Base-by-base conservation (phyloP, 805 yeast genomes). In the Cyberlindnera saturnus region DNA sequence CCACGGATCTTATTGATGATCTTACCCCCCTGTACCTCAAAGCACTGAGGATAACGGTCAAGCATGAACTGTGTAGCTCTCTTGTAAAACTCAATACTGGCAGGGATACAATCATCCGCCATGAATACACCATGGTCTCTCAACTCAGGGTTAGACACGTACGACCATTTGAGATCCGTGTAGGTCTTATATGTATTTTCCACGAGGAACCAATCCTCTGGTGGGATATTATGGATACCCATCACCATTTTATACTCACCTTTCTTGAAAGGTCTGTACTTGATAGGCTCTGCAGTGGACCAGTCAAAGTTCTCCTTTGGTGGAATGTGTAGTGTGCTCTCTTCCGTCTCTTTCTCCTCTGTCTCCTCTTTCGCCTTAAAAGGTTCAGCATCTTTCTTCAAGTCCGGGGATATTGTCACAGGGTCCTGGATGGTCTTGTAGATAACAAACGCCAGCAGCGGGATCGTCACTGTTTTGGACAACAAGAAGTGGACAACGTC, bases 191-290 rank as follows among this genome's bases (percentile, higher is more conserved):
- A 84, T 0, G 83, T 75, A 36, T 79, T 63, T 45, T 86, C 93
- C 4, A 86, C 59, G 29, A 77, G 62, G 19, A 86, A 64, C 75
- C 82, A 75, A 33, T 82, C 81, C 34, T 72, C 69, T 2, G 79
- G 59, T 31, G 67, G 61, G 34, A 70, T 54, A 55, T 71, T 66
- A 46, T 70, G 65, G 40, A 82, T 69, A 1, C 82, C 84, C 82
- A 84, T 75, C 3, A 82, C 81, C 61, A 83, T 62, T 47, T 71
- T 73, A 52, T 81, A 79, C 38, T 66, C 74, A 14, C 77, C 82
- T 37, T 75, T 69, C 55, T 77, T 79, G 65, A 80, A 82, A 1
- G 87, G 88, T 38, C 79, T 63, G 49, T 70, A 76, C 17, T 65
- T 65, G 36, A 60, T 55, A 0, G 82, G 82, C 36, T 65, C 59